Conservation (phyloP, 108 stramenopile species). For the Pseudonitzschia pungens region DNA sequence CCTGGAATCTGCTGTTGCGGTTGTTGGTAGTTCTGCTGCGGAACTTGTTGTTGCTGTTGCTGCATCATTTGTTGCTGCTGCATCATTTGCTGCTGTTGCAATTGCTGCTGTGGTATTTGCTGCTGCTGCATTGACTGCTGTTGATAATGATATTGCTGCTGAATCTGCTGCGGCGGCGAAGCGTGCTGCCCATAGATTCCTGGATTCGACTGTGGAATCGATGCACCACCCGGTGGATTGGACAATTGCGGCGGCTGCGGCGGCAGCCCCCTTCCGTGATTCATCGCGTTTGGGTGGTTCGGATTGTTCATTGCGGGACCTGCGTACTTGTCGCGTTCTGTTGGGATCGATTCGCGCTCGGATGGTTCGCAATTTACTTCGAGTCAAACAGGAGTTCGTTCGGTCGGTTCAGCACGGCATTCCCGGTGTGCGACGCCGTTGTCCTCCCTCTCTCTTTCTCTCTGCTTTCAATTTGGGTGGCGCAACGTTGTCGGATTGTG, state of each 20-base stretch:
- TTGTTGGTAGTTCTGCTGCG: slow-evolving; percentile 21
- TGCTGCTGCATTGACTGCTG: slow-evolving; percentile 9
- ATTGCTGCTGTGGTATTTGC: slow-evolving; percentile 17
- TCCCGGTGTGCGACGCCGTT: too few relatives aligned
- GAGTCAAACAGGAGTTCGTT: too few relatives aligned
- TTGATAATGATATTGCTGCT: background rate
- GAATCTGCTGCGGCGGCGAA: slow-evolving; percentile 6
- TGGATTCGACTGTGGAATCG: background rate
- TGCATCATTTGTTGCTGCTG: background rate
- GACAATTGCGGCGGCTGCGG: background rate
- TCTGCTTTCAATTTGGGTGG: too few relatives aligned
- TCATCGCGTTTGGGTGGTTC: slow-evolving; percentile 3
- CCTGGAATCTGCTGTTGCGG: slow-evolving; percentile 3
- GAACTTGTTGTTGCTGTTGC: slow-evolving; percentile 8
- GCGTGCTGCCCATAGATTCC: slow-evolving; percentile 3
- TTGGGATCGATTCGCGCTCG: too few relatives aligned
- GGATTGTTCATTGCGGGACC: background rate
- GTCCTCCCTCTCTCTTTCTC: too few relatives aligned
- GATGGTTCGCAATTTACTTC: too few relatives aligned
- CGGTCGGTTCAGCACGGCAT: too few relatives aligned
- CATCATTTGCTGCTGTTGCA: background rate
- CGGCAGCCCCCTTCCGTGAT: slow-evolving; percentile 3
- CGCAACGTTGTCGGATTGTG: too few relatives aligned
- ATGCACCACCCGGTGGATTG: background rate
- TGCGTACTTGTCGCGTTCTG: too few relatives aligned